Evolutionary conservation across 208 protist genomes (phyloP), one percentile per base, ranked within the genome.

Genomic region (Acanthamoeba royreba): DNA sequence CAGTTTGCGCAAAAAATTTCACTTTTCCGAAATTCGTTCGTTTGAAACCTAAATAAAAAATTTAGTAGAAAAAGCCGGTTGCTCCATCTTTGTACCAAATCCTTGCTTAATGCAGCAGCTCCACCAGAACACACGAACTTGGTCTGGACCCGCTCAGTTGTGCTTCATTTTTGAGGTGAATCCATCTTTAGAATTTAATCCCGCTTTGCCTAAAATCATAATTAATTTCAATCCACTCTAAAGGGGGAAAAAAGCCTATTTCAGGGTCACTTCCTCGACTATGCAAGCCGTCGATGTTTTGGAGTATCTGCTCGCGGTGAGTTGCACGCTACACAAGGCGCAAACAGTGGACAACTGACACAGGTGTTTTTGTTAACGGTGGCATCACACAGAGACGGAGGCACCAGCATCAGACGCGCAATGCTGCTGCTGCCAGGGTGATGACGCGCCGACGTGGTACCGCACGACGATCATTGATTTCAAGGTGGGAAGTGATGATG

Each of bases 401-500:
- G 31, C 43, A 25, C 81, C 81, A 4, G 81, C 47, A 17, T 22
- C 31, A n/a, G 81, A 88, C 9, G 81, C 52, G 46, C 45, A 88
- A 35, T 88, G 81, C 25, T 88, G 81, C 25, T 88, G 81, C 81
- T 88, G 81, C 40, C 81, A 66, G 45, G 81, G 81, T 13, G 81
- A 88, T 38, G 81, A 88, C 47, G 52, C 45, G 5, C 81, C 81
- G 15, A 63, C 52, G 0, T 88, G 81, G 81, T 88, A 88, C 25
- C 33, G 47, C 22, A 31, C 61, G 33, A 40, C 47, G 13, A 40
- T 88, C 81, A 53, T 88, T 35, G 47, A 88, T 35, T 88, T 88
- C 46, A 53, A 88, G 81, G 81, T 88, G 8, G 25, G 33, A 13
- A 5, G 9, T 35, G 0, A 74, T 17, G 7, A 9, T n/a, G 11